Evolutionary conservation across 2,329 filamentous ascomycete species (phyloP), one percentile per base, ranked within the genome.

Genomic region (Zelopaecilomyces penicillatus): DNA sequence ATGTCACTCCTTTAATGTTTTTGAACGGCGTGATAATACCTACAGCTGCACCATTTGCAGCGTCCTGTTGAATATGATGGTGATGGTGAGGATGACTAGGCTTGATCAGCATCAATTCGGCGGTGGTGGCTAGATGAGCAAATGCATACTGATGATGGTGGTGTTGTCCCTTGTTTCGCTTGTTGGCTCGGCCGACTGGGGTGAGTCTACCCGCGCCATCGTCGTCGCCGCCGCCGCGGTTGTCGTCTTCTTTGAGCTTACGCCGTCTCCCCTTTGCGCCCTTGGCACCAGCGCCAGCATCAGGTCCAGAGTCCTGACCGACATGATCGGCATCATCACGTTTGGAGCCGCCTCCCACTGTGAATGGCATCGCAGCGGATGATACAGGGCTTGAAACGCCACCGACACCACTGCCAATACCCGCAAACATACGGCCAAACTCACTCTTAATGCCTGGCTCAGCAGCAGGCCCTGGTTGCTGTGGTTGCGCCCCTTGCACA

Each of bases 391-490:
- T 78, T 10, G 75, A 71, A 32, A 71, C 65, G 27, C 69, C 70
- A 4, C 44, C 40, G 30, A 76, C 71, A 49, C 71, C 77, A 52
- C 70, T 77, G 47, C 72, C 90, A 53, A 97, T 88, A n/a, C 91
- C 91, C 12, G 87, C 88, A 65, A 95, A 96, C 75, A 96, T 95
- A 50, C 88, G 83, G 29, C 90, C 90, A 61, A 96, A 90, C 61
- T 96, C 91, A 60, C 83, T 94, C 71, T 96, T 95, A 58, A 96
- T 95, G 37, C 85, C 85, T 8, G 88, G 85, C 61, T 95, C 89
- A 11, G 83, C 85, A 10, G 82, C 80, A 5, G 88, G 87, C 4
- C 85, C 87, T 43, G 85, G 76, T 34, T 85, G 78, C 55, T 89
- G 85, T 11, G 83, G 80, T 61, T 95, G 90, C 1, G 87, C 90